Evolutionary conservation across 768 basidiomycete species (phyloP).

Genomic region (Lentinus tigrinus): DNA sequence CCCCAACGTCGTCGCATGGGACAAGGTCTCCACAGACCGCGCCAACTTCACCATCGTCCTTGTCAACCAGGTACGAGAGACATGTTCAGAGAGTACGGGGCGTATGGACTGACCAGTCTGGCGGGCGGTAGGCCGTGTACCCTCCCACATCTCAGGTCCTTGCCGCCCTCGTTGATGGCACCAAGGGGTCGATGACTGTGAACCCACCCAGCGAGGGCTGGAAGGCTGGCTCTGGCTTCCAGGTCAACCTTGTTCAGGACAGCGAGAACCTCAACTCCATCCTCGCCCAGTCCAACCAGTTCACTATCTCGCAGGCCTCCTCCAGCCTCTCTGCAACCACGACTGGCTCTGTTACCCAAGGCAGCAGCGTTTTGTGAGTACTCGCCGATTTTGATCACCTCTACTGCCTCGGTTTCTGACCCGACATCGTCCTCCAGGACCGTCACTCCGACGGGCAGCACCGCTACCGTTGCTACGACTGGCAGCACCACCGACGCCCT

Average conservation of each 20-base stretch:
- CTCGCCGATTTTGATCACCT: background rate
- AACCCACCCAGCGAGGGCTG: slow-evolving; percentile 64
- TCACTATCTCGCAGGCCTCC: slow-evolving; percentile 42
- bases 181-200: slow-evolving; percentile 36
- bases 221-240: slow-evolving; percentile 61
- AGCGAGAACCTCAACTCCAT: slow-evolving; percentile 47
- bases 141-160: slow-evolving; percentile 47
- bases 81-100: background rate
- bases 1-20: slow-evolving; percentile 58
- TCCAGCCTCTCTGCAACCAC: slow-evolving; percentile 20
- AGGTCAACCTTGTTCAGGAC: slow-evolving; percentile 67
- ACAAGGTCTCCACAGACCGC: slow-evolving; percentile 63
- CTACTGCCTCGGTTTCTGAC: background rate
- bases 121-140: slow-evolving; percentile 33
- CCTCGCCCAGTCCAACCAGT: slow-evolving; percentile 69
- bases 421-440: background rate
- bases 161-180: slow-evolving; percentile 53
- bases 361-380: slow-evolving; percentile 9
- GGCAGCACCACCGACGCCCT: slow-evolving; percentile 8
- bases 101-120: background rate
- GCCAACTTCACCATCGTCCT: slow-evolving; percentile 69
- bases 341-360: slow-evolving; percentile 19
- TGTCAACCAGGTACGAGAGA: slow-evolving; percentile 53
- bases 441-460: background rate
- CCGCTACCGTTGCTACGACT: slow-evolving; percentile 14